Evolutionary conservation across 2,329 filamentous ascomycete species (phyloP).

Genomic region (Microdochium trichocladiopsis): DNA sequence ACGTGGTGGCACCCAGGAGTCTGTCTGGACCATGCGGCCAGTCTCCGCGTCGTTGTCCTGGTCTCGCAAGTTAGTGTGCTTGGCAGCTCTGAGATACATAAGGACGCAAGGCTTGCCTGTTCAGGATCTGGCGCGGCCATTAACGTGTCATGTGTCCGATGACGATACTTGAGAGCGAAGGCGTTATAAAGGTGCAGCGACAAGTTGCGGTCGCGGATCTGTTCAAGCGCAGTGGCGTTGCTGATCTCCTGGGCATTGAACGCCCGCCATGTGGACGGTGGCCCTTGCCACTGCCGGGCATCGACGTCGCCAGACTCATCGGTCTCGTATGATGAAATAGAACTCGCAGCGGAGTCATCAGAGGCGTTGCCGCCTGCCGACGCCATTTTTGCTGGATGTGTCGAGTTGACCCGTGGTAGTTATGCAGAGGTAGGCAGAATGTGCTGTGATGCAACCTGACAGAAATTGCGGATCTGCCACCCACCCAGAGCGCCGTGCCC

Average conservation of each 20-base stretch:
- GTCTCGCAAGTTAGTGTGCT: slow-evolving; percentile 1
- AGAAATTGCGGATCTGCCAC: no score
- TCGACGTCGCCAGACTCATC: slow-evolving; percentile 39
- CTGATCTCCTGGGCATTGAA: slow-evolving; percentile 57
- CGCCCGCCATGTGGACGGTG: slow-evolving; percentile 57
- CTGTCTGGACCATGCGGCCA: slow-evolving; percentile 12
- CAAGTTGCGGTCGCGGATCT: slow-evolving; percentile 59
- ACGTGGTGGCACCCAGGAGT: slow-evolving; percentile 45
- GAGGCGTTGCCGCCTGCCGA: background rate
- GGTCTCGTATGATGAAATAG: slow-evolving; percentile 35
- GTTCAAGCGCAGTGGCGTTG: slow-evolving; percentile 56
- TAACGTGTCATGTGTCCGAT: slow-evolving; percentile 3
- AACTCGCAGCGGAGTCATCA: slow-evolving; percentile 24
- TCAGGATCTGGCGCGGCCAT: slow-evolving; percentile 10
- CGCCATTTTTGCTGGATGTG: background rate
- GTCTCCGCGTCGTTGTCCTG: slow-evolving; percentile 20
- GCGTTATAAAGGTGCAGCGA: slow-evolving; percentile 74
- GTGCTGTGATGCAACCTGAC: no score
- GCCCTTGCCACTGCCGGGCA: slow-evolving; percentile 68
- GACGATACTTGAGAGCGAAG: slow-evolving; percentile 55
- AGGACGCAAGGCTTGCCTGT: slow-evolving; percentile 22
- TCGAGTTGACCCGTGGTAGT: background rate
- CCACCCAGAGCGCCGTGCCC: no score
- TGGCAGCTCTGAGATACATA: background rate
- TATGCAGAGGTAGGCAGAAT: no score